Evolutionary conservation across 108 stramenopile species (phyloP), one percentile per base, ranked within the genome.

Genomic region (Aurantiochytrium sp.): DNA sequence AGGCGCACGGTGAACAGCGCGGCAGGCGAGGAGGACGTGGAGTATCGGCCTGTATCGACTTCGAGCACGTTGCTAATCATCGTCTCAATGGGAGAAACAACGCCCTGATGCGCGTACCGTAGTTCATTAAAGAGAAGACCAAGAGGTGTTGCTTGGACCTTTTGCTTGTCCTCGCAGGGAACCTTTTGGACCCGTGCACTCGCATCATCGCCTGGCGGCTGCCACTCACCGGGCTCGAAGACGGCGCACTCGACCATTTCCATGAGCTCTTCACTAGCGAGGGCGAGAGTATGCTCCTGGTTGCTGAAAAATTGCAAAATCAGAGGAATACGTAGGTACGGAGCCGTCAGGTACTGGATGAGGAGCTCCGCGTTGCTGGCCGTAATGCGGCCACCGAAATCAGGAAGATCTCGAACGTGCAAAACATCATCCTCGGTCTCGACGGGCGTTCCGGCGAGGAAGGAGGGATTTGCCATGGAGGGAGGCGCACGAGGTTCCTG

Each of bases 91-190:
- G 90, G 45, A 4, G 12, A 5, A 14, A 91, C 44, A 0, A 89
- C 58, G 45, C 53, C 44, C 44, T 53, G 72, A 43, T 93, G 94
- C 53, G 93, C 90, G 69, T 72, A 92, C 51, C 91, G 89, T 4
- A 94, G 92, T 90, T 94, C 94, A 58, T 94, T 94, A 92, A 94
- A 94, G 29, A 94, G 92, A 21, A 94, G 91, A 4, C 94, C 94
- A 8, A 87, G 89, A 42, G 94, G 93, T 29, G 94, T 93, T 25
- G 92, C 76, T 8, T 94, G 90, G 88, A 35, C 93, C 58, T 0
- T 53, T 76, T 60, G 55, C 47, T 58, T 59, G 12, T 28, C 14
- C 5, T 58, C 83, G 14, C 93, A 92, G 18, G 90, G 69, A 5
- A 45, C 64, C 90, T 93, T 93, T 72, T 88, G 44, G 23, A 57